Evolutionary conservation across 2,329 filamentous ascomycete genomes (phyloP).

Genomic region (Bipolaris cookei): DNA sequence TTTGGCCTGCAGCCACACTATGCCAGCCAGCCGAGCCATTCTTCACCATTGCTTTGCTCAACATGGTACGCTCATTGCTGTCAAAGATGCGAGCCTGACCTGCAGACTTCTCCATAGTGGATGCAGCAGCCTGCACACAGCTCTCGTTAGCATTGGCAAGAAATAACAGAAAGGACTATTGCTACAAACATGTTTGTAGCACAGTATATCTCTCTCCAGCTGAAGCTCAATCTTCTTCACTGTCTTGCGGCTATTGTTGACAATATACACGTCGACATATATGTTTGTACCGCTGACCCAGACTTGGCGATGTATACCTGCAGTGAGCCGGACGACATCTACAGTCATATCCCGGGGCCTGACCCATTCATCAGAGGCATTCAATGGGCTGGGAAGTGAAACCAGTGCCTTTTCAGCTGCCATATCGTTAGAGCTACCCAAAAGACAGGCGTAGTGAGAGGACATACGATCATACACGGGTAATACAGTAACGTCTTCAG

Average conservation of each 20-base stretch:
- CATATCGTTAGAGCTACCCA: slow-evolving; percentile 11
- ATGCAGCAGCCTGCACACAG: slow-evolving; percentile 52
- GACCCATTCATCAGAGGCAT: slow-evolving; percentile 56
- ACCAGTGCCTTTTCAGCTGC: slow-evolving; percentile 61
- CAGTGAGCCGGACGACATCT: slow-evolving; percentile 58
- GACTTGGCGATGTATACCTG: slow-evolving; percentile 63
- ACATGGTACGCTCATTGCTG: slow-evolving; percentile 57
- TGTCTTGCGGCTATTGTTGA: slow-evolving; percentile 57
- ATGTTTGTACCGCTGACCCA: slow-evolving; percentile 64
- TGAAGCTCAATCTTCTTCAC: slow-evolving; percentile 60
- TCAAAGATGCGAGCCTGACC: slow-evolving; percentile 61
- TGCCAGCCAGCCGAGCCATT: slow-evolving; percentile 55
- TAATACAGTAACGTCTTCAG: slow-evolving; percentile 58
- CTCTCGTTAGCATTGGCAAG: slow-evolving; percentile 27
- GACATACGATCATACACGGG: slow-evolving; percentile 61
- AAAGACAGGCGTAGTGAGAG: background rate
- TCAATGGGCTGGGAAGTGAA: slow-evolving; percentile 60
- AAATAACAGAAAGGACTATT: background rate
- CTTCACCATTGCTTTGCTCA: slow-evolving; percentile 54
- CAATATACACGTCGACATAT: slow-evolving; percentile 61
- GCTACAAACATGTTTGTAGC: slow-evolving; percentile 56
- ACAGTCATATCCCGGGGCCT: slow-evolving; percentile 49
- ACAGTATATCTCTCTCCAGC: slow-evolving; percentile 59
- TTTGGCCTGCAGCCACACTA: slow-evolving; percentile 55
- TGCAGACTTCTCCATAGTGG: slow-evolving; percentile 57